Percentiles rank a stretch among this genome's conserved stretches.
These are phyloP conservation scores for Symmetrospora coprosmae DNA, from an alignment of 768 basidiomycete genomes.

Conservation along the genomic window DNA sequence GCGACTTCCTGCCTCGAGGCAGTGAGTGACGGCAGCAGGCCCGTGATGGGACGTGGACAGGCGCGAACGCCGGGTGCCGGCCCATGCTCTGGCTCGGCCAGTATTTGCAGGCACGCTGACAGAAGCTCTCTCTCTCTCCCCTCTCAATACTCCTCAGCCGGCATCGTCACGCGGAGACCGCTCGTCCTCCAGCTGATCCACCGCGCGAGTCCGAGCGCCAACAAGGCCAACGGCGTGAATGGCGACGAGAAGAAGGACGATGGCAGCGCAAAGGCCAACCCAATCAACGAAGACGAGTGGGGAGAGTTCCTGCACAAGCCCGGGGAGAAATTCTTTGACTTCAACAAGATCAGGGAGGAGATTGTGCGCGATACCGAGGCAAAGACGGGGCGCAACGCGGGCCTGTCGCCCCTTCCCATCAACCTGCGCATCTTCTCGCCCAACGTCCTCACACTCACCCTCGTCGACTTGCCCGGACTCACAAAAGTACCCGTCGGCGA, in stretches of 20 bases:
- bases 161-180: slow-evolving; percentile 44
- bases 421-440: slow-evolving; percentile 95
- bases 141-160: background rate
- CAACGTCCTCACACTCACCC: slow-evolving; percentile 86
- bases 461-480: slow-evolving; percentile 92
- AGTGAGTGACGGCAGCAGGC: slow-evolving; percentile 34
- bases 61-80: too few relatives aligned
- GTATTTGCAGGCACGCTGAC: too few relatives aligned
- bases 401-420: slow-evolving; percentile 92
- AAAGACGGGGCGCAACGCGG: slow-evolving; percentile 97
- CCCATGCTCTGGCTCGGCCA: too few relatives aligned
- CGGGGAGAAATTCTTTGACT: slow-evolving; percentile 98
- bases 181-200: slow-evolving; percentile 93
- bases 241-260: slow-evolving; percentile 27
- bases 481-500: slow-evolving; percentile 43
- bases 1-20: slow-evolving; percentile 96
- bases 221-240: slow-evolving; percentile 15
- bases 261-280: slow-evolving; percentile 50
- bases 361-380: slow-evolving; percentile 94
- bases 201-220: slow-evolving; percentile 44
- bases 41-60: too few relatives aligned
- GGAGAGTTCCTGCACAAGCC: slow-evolving; percentile 79
- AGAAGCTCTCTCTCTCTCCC: too few relatives aligned
- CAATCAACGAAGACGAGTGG: slow-evolving; percentile 89
- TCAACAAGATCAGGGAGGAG: slow-evolving; percentile 87